These are phyloP conservation scores for Saccharata proteae DNA, from an alignment of 2,329 filamentous ascomycete genomes.

Conservation along the genomic window DNA sequence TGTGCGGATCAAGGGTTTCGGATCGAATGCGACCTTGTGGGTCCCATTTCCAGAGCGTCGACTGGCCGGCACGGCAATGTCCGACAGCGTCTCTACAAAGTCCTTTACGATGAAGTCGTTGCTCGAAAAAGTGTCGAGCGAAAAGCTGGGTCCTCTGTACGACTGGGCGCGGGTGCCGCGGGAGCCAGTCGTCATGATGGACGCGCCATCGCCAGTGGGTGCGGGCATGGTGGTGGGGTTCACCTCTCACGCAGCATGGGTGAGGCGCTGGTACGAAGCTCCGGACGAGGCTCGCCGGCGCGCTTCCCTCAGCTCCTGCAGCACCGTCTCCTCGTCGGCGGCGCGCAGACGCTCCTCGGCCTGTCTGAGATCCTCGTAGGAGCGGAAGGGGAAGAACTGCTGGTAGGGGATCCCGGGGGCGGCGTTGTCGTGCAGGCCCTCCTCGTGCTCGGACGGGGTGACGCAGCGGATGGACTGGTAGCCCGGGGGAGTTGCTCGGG, in stretches of 20 bases:
- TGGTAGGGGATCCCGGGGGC: slow-evolving; percentile 9
- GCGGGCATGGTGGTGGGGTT: slow-evolving; percentile 18
- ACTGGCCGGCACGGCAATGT: slow-evolving; percentile 65
- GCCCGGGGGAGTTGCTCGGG: slow-evolving; percentile 7
- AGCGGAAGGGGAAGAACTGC: slow-evolving; percentile 8
- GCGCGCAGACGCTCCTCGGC: slow-evolving; percentile 4
- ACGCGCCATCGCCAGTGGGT: slow-evolving; percentile 28
- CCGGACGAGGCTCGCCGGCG: slow-evolving; percentile 7
- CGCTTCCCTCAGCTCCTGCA: slow-evolving; percentile 7
- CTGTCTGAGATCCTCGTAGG: slow-evolving; percentile 8
- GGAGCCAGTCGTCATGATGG: slow-evolving; percentile 28
- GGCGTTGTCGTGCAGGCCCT: slow-evolving; percentile 8
- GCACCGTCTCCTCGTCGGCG: slow-evolving; percentile 5
- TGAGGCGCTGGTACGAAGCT: slow-evolving; percentile 3
- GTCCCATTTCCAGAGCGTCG: slow-evolving; percentile 55
- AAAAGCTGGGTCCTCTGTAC: slow-evolving; percentile 66
- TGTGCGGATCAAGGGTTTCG: slow-evolving; percentile 89
- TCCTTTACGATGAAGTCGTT: slow-evolving; percentile 94
- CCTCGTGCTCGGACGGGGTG: slow-evolving; percentile 6
- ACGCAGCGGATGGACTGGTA: slow-evolving; percentile 9
- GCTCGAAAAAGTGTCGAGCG: slow-evolving; percentile 58
- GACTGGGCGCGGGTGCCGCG: slow-evolving; percentile 27
- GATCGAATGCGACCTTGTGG: slow-evolving; percentile 57
- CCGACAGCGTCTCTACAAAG: slow-evolving; percentile 87
- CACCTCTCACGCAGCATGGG: not conserved